Evolutionary conservation across 2,329 filamentous ascomycete genomes (phyloP).

Genomic region (Hypoxylon sp.): DNA sequence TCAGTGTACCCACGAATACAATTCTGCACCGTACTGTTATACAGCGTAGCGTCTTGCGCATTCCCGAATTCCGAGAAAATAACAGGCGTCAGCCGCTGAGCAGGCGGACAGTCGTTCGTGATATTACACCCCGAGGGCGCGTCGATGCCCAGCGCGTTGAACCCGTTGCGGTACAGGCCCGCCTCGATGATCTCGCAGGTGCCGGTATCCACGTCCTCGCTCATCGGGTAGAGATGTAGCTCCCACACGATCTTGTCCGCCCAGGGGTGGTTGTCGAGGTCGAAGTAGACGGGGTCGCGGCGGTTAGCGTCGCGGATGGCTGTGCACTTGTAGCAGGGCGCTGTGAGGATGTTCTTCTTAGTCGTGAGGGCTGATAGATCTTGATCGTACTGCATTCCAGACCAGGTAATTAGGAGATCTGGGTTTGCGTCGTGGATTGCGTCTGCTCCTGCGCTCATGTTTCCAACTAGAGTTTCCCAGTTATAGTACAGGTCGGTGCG

Average conservation of each 20-base stretch:
- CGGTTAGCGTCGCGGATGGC: conserved; percentile 61
- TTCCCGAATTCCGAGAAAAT: conserved; percentile 65
- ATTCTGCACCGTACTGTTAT: conserved; percentile 62
- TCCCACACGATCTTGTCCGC: conserved; percentile 64
- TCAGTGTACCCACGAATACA: conserved; percentile 63
- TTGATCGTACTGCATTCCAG: conserved; percentile 64
- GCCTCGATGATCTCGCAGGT: conserved; percentile 64
- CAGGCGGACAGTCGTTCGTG: conserved; percentile 55
- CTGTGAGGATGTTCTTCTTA: conserved; percentile 58
- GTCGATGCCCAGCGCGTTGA: conserved; percentile 62
- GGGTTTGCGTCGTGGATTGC: conserved; percentile 62
- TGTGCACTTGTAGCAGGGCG: conserved; percentile 60
- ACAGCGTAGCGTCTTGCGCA: conserved; percentile 58
- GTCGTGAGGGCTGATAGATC: conserved; percentile 61
- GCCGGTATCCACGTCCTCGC: conserved; percentile 61
- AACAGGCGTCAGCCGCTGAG: conserved; percentile 62
- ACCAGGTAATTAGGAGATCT: conserved; percentile 64
- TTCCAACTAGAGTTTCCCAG: conserved; percentile 62
- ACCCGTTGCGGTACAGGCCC: conserved; percentile 64
- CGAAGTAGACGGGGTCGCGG: conserved; percentile 62
- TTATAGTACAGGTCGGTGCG: conserved; percentile 59
- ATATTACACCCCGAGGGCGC: conserved; percentile 58
- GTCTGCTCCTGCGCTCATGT: conserved; percentile 60
- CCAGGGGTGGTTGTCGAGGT: conserved; percentile 62
- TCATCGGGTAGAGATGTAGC: conserved; percentile 61